Percentiles rank a stretch among this genome's conserved stretches.
Conservation (phyloP, 2,329 filamentous ascomycete genomes). For the Elsinoe australis region DNA sequence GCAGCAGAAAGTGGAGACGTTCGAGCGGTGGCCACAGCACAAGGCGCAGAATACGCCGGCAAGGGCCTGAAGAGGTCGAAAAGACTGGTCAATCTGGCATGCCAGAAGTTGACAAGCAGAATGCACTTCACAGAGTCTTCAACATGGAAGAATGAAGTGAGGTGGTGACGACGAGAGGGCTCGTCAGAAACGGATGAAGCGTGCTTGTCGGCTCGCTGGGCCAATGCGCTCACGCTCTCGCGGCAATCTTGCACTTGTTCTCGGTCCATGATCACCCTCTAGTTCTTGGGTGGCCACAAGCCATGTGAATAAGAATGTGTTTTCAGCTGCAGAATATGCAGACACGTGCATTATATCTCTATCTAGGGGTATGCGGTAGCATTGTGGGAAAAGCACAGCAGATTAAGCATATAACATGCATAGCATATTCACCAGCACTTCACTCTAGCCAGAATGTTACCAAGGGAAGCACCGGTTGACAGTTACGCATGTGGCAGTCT, state of each 20-base stretch:
- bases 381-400: too few relatives aligned
- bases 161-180: constrained; percentile 13
- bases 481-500: too few relatives aligned
- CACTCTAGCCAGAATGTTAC: too few relatives aligned
- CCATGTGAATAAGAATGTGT: not conserved
- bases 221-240: constrained; percentile 13
- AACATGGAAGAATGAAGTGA: not conserved
- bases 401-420: too few relatives aligned
- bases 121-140: too few relatives aligned
- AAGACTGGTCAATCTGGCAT: constrained; percentile 6
- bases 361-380: too few relatives aligned
- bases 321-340: not conserved
- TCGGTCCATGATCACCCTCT: not conserved
- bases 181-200: constrained; percentile 10
- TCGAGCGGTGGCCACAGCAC: not conserved
- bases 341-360: too few relatives aligned
- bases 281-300: constrained; percentile 9
- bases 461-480: too few relatives aligned
- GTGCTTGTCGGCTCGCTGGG: constrained; percentile 6
- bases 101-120: not conserved
- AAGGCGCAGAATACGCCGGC: not conserved
- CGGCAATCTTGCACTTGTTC: constrained; percentile 4
- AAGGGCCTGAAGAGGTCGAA: not conserved
- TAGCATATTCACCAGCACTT: too few relatives aligned
- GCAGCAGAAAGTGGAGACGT: constrained; percentile 14